Percentiles rank a stretch among this genome's conserved stretches.
These are phyloP conservation scores for Gossypium lobatum DNA, from an alignment of 441 rosid genomes.

Conservation along the genomic window DNA sequence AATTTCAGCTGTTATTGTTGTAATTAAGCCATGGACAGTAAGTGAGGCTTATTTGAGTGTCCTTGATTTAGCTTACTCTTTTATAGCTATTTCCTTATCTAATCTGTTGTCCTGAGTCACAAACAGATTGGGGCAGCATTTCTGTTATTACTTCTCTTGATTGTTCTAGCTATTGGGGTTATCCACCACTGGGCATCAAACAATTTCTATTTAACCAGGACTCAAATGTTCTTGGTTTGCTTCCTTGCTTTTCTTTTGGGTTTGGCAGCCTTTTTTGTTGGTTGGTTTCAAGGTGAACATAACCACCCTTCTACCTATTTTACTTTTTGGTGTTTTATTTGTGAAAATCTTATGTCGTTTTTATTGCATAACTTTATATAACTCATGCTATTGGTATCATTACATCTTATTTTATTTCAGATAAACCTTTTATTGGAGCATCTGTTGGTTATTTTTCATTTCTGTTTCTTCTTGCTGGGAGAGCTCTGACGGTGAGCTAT, in stretches of 20 bases:
- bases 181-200: conserved; percentile 99
- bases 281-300: conserved; percentile 78
- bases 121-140: conserved; percentile 92
- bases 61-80: conserved; percentile 14
- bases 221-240: conserved; percentile 85
- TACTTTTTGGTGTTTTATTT: conserved; percentile 11
- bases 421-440: conserved; percentile 96
- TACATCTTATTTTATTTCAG: conserved; percentile 34
- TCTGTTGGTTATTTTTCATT: conserved; percentile 98
- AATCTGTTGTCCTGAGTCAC: conserved; percentile 25
- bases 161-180: conserved; percentile 95
- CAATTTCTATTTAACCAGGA: conserved; percentile 96
- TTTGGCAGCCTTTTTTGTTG: conserved; percentile 97
- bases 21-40: conserved; percentile 91
- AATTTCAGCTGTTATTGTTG: conserved; percentile 82
- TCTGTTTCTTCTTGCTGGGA: conserved; percentile 93
- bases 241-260: conserved; percentile 96
- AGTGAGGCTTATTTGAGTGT: conserved; percentile 28
- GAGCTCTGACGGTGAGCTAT: conserved; percentile 89
- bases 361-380: neutral
- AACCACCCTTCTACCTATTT: conserved; percentile 12
- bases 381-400: conserved; percentile 10
- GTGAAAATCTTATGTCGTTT: neutral
- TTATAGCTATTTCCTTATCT: conserved; percentile 20
- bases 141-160: conserved; percentile 83